phyloP scores from a whole-genome alignment of 2,329 filamentous ascomycete genomes.

The Phialophora expanda region DNA sequence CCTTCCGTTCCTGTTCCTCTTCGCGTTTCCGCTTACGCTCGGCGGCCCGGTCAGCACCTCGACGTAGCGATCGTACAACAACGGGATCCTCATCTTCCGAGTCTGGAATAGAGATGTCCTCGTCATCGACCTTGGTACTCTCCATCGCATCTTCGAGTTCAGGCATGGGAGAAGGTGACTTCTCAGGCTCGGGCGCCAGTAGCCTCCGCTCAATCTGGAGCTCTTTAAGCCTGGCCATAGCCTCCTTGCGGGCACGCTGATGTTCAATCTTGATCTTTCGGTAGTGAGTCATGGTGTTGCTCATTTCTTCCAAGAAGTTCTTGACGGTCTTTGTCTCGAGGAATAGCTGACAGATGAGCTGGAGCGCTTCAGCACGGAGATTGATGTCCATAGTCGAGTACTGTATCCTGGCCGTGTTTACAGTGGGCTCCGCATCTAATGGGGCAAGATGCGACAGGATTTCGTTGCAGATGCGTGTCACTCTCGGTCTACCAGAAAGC shows the following conservation, averaged over 20 bases:
- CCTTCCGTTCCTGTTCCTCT: constrained; percentile 71
- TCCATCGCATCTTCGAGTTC: constrained; percentile 59
- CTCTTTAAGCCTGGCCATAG: constrained; percentile 56
- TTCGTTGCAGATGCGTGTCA: constrained; percentile 74
- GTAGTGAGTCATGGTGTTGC: constrained; percentile 90
- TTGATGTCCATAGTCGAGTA: constrained; percentile 84
- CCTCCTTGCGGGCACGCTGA: constrained; percentile 74
- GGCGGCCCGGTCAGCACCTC: constrained; percentile 70
- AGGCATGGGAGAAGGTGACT: constrained; percentile 51
- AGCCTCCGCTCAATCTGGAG: constrained; percentile 55
- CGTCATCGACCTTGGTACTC: constrained; percentile 59
- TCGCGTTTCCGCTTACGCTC: constrained; percentile 79
- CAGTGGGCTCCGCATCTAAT: constrained; percentile 72
- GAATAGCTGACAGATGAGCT: constrained; percentile 84
- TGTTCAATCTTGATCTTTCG: constrained; percentile 95
- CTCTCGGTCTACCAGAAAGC: constrained; percentile 74
- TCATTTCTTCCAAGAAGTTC: constrained; percentile 88
- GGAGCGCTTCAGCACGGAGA: constrained; percentile 75
- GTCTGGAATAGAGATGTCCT: constrained; percentile 58
- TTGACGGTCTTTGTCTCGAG: constrained; percentile 85
- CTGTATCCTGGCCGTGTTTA: constrained; percentile 72
- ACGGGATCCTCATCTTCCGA: constrained; percentile 67
- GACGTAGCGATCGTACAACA: constrained; percentile 62
- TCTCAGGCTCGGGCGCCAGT: constrained; percentile 54
- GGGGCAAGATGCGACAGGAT: constrained; percentile 83